phyloP scores from a whole-genome alignment of 2,329 filamentous ascomycete species.

The Celoporthe dispersa region DNA sequence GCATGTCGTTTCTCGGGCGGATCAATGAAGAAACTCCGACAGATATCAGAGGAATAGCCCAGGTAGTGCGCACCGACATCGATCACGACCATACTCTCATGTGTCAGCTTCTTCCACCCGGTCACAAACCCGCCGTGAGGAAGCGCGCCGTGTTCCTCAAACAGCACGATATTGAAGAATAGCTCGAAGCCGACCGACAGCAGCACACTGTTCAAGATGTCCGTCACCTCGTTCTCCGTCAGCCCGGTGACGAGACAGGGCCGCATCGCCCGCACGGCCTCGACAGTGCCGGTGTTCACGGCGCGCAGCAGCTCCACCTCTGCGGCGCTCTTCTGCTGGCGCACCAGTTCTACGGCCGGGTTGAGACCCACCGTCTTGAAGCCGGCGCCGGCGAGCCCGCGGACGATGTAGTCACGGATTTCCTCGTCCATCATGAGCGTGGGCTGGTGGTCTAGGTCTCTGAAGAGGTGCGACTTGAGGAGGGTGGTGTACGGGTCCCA shows the following conservation, averaged over 20 bases:
- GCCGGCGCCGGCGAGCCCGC: constrained; percentile 56
- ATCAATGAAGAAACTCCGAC: constrained; percentile 63
- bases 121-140: constrained; percentile 59
- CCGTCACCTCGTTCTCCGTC: constrained; percentile 61
- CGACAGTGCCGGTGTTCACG: constrained; percentile 67
- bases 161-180: constrained; percentile 69
- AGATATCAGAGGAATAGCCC: constrained; percentile 68
- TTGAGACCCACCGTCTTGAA: constrained; percentile 61
- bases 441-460: constrained; percentile 31
- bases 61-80: constrained; percentile 66
- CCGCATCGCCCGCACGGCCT: constrained; percentile 61
- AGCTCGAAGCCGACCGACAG: constrained; percentile 57
- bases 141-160: constrained; percentile 58
- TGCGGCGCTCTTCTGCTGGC: constrained; percentile 59
- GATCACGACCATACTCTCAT: constrained; percentile 63
- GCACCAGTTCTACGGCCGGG: constrained; percentile 59
- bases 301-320: constrained; percentile 63
- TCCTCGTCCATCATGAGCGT: constrained; percentile 69
- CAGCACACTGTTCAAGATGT: constrained; percentile 59
- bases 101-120: constrained; percentile 53
- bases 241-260: constrained; percentile 59
- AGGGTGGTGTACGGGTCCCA: constrained; percentile 66
- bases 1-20: constrained; percentile 29
- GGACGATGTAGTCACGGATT: constrained; percentile 65
- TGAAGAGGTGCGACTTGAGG: constrained; percentile 48